phyloP scores from a whole-genome alignment of 2,329 filamentous ascomycete genomes.

The Byssochlamys sp. region DNA sequence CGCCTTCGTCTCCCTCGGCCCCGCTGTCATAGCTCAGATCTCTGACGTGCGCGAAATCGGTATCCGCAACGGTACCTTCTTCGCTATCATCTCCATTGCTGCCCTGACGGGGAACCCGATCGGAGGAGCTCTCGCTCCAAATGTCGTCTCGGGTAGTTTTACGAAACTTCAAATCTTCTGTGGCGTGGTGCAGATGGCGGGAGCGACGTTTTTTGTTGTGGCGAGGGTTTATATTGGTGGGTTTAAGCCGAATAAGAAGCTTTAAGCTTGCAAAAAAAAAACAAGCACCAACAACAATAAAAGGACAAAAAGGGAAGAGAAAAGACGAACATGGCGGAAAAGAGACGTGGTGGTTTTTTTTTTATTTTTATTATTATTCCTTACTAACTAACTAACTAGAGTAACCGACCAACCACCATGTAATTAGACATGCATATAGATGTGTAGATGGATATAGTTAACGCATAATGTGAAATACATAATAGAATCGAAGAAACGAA shows the following conservation, averaged over 20 bases:
- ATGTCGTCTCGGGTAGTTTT: conserved; percentile 43
- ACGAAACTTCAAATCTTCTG: conserved; percentile 57
- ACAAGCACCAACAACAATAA: no score
- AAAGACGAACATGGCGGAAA: no score
- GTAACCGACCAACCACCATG: background rate
- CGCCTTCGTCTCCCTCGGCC: conserved; percentile 52
- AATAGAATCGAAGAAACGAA: background rate
- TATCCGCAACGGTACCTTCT: conserved; percentile 54
- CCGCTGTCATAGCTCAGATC: conserved; percentile 60
- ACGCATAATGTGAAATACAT: background rate
- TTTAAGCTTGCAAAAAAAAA: conserved; percentile 8
- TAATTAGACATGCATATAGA: background rate
- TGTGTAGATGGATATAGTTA: background rate
- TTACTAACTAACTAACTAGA: background rate
- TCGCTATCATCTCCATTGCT: conserved; percentile 51
- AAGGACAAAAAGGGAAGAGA: no score
- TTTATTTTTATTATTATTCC: no score
- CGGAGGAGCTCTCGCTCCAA: conserved; percentile 50
- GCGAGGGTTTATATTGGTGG: conserved; percentile 29
- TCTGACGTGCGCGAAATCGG: conserved; percentile 60
- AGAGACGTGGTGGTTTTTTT: no score
- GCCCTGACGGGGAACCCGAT: conserved; percentile 59
- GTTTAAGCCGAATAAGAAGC: conserved; percentile 14
- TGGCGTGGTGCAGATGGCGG: conserved; percentile 44
- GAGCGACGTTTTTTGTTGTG: conserved; percentile 30